Percentiles rank a stretch among this genome's conserved stretches.
Conservation (phyloP, 2,329 filamentous ascomycete species). For the Verticillium tricorpus region DNA sequence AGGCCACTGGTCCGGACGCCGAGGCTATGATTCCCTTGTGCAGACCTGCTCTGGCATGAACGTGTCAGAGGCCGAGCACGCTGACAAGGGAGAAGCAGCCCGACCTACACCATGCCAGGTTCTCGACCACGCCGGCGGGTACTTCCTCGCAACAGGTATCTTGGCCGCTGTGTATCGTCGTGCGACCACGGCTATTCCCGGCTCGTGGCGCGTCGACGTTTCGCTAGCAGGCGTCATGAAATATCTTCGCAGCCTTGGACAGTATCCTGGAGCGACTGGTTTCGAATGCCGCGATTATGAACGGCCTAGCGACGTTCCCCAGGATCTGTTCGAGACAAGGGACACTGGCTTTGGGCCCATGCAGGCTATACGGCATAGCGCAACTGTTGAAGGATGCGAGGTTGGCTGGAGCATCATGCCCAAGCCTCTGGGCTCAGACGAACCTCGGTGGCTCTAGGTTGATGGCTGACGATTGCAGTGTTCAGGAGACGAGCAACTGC, state of each 20-base stretch:
- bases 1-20: slow-evolving; percentile 33
- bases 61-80: slow-evolving; percentile 46
- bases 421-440: slow-evolving; percentile 41
- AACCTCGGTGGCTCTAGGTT: slow-evolving; percentile 29
- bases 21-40: slow-evolving; percentile 48
- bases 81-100: slow-evolving; percentile 30
- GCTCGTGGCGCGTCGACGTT: slow-evolving; percentile 47
- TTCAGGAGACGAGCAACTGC: too few species aligned
- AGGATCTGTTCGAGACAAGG: slow-evolving; percentile 36
- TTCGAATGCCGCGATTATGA: slow-evolving; percentile 32
- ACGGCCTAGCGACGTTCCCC: slow-evolving; percentile 21
- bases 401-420: slow-evolving; percentile 49
- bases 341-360: slow-evolving; percentile 40
- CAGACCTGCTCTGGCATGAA: slow-evolving; percentile 54
- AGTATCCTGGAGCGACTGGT: slow-evolving; percentile 36
- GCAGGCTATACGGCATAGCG: slow-evolving; percentile 43
- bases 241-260: slow-evolving; percentile 51
- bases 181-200: slow-evolving; percentile 26
- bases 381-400: slow-evolving; percentile 36
- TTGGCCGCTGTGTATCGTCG: slow-evolving; percentile 45
- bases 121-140: slow-evolving; percentile 51
- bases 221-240: slow-evolving; percentile 52
- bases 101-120: slow-evolving; percentile 48
- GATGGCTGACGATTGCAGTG: too few species aligned
- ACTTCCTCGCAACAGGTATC: slow-evolving; percentile 49